Conservation (phyloP, 805 yeast genomes). For the Teunomyces aglyptinius region DNA sequence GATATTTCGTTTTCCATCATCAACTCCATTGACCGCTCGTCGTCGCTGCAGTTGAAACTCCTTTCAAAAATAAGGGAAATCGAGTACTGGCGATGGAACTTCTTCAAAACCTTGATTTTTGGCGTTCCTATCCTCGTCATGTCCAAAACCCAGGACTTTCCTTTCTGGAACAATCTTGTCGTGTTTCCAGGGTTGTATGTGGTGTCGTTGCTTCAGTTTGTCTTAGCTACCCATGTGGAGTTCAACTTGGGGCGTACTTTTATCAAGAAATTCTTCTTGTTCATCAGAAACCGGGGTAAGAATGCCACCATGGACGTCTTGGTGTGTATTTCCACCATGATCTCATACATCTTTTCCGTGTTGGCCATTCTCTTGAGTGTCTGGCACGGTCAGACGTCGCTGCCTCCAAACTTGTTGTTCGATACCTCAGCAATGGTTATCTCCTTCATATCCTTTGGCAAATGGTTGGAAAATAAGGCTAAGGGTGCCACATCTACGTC, state of each 20-base stretch:
- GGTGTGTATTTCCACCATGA: slow-evolving; percentile 76
- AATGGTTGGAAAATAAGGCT: slow-evolving; percentile 87
- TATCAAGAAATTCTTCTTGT: slow-evolving; percentile 59
- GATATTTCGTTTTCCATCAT: slow-evolving; percentile 53
- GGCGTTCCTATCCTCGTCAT: slow-evolving; percentile 63
- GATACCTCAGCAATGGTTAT: slow-evolving; percentile 87
- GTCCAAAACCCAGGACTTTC: slow-evolving; percentile 45
- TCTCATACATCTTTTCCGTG: slow-evolving; percentile 74
- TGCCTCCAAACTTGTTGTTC: slow-evolving; percentile 70
- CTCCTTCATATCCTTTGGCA: slow-evolving; percentile 82
- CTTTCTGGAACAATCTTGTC: slow-evolving; percentile 25
- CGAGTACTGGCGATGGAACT: slow-evolving; percentile 61
- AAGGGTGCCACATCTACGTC: slow-evolving; percentile 93
- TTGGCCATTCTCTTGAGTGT: slow-evolving; percentile 55
- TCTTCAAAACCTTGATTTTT: slow-evolving; percentile 48
- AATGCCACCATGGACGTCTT: slow-evolving; percentile 87
- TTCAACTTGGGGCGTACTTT: slow-evolving; percentile 67
- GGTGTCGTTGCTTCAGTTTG: slow-evolving; percentile 60
- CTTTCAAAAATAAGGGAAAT: slow-evolving; percentile 72
- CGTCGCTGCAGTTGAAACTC: slow-evolving; percentile 63
- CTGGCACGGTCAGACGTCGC: slow-evolving; percentile 33
- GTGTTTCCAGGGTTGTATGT: slow-evolving; percentile 62
- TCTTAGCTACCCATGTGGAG: slow-evolving; percentile 59
- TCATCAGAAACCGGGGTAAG: slow-evolving; percentile 59
- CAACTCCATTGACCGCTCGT: slow-evolving; percentile 51